Base-by-base conservation (phyloP, 495 filamentous ascomycete genomes). In the Massariosphaeria phaeospora region DNA sequence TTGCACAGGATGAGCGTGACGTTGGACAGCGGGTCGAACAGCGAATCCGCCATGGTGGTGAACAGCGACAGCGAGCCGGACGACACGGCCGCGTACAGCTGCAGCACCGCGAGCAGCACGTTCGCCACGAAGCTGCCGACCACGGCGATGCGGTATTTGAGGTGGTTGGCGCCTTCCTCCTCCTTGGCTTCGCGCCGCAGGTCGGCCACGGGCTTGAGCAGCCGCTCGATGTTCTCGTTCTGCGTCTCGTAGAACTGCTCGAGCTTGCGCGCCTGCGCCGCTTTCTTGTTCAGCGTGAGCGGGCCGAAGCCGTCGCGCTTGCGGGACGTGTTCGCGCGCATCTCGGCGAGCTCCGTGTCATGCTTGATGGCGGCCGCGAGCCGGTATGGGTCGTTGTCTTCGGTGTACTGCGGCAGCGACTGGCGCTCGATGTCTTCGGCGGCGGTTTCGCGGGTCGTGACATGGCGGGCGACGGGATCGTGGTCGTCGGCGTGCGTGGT, bases 31-130 rank as follows among this genome's bases (percentile, higher is more conserved):
- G 94, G 94, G 68, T 98, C 93, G 73, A 98, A 98, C 59, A 98
- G 78, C 21, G 91, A 84, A 70, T 98, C 93, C 29, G 91, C 93
- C 87, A 95, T 95, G 45, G 94, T 98, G 6, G 93, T 96, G 76
- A 97, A 96, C 43, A 98, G 81, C 4, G 91, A 96, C 33, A 97
- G 78, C 5, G 89, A 96, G 18, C 84, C 81, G 1, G 89, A 95
- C 0, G 88, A 83, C 27, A 85, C 78, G 44, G 93, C 93, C 26
- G 82, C 93, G 71, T 95, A 98, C 33, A 96, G 71, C 63, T 98
- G 93, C 3, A 98, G 74, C 6, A 78, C 70, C 6, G 89, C 80
- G 2, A 98, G 76, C 30, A 86, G 44, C 27, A 96, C 65, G 66
- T 97, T 98, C 38, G 90, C 93, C 2, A 73, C 78, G 61, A 97